phyloP scores from a whole-genome alignment of 257 asterid genomes.

The Vinca minor region DNA sequence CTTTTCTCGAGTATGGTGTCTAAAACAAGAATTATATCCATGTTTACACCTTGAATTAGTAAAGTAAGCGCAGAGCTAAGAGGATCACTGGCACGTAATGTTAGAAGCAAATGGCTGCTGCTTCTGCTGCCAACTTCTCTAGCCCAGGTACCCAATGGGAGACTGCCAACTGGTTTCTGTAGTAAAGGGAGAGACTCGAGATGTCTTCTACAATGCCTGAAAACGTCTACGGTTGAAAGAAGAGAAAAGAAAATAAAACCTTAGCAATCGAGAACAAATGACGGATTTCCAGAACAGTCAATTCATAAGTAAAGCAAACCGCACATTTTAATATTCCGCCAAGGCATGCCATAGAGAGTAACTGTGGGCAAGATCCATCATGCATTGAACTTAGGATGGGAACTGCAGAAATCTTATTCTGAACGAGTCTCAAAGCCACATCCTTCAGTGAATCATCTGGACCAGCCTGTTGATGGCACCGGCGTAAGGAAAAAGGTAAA shows the following conservation, averaged over 20 bases:
- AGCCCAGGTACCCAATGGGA: conserved; percentile 58
- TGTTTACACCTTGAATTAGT: conserved; percentile 45
- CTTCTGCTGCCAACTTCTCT: conserved; percentile 27
- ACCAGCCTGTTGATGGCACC: conserved; percentile 42
- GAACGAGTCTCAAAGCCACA: conserved; percentile 48
- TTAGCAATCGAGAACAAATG: not conserved
- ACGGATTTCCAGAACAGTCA: not conserved
- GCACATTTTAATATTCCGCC: conserved; percentile 44
- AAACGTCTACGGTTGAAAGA: conserved; percentile 33
- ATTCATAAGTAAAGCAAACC: conserved; percentile 14
- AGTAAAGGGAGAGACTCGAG: conserved; percentile 46
- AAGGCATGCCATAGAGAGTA: conserved; percentile 50
- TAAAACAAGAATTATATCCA: not conserved
- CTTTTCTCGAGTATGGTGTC: not conserved
- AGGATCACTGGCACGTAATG: conserved; percentile 31
- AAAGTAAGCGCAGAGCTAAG: conserved; percentile 45
- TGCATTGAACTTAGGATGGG: conserved; percentile 42
- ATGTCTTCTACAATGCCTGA: conserved; percentile 44
- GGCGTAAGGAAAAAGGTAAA: not conserved
- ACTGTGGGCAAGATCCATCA: conserved; percentile 41
- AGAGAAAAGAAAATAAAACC: conserved; percentile 2
- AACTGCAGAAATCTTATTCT: conserved; percentile 45
- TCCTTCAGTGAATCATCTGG: conserved; percentile 61
- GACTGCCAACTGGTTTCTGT: conserved; percentile 50
- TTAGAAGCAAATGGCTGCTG: conserved; percentile 34